These are phyloP conservation scores for Baudoinia panamericana DNA, from an alignment of 495 filamentous ascomycete species.

Conservation along the genomic window DNA sequence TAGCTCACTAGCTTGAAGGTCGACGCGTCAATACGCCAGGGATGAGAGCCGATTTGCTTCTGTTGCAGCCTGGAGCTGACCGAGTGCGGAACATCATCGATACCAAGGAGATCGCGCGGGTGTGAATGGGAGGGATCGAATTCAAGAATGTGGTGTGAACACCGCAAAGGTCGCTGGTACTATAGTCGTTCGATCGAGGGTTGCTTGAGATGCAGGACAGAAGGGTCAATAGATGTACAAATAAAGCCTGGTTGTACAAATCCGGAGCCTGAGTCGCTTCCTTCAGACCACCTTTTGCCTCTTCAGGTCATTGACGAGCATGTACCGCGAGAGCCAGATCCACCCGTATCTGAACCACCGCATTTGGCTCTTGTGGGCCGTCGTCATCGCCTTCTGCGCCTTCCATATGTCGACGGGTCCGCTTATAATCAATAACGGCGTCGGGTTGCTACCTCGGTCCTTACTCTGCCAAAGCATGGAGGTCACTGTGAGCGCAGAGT, in stretches of 20 bases:
- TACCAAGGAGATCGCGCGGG: neutral
- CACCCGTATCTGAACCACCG: slow-evolving; percentile 95
- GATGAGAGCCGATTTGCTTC: neutral
- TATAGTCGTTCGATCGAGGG: neutral
- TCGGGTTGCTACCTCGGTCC: slow-evolving; percentile 33
- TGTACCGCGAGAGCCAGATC: slow-evolving; percentile 83
- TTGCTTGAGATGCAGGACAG: too few relatives aligned
- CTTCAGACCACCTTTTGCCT: slow-evolving; percentile 43
- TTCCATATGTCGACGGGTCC: slow-evolving; percentile 44
- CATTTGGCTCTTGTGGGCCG: slow-evolving; percentile 90
- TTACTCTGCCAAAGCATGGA: slow-evolving; percentile 28
- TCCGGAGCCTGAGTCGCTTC: too few relatives aligned
- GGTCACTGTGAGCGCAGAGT: slow-evolving; percentile 52
- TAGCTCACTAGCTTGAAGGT: neutral
- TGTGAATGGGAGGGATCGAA: neutral
- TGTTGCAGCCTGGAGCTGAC: neutral
- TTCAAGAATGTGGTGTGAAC: too few relatives aligned
- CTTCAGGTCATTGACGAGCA: slow-evolving; percentile 84
- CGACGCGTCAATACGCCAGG: neutral
- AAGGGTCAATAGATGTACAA: too few relatives aligned
- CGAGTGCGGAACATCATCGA: neutral
- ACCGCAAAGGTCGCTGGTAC: too few relatives aligned
- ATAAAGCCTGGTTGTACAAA: too few relatives aligned
- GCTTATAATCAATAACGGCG: slow-evolving; percentile 55
- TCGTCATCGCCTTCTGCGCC: slow-evolving; percentile 75